phyloP scores from a whole-genome alignment of 192 early-diverging fungal species.

The Thamnidium elegans region DNA sequence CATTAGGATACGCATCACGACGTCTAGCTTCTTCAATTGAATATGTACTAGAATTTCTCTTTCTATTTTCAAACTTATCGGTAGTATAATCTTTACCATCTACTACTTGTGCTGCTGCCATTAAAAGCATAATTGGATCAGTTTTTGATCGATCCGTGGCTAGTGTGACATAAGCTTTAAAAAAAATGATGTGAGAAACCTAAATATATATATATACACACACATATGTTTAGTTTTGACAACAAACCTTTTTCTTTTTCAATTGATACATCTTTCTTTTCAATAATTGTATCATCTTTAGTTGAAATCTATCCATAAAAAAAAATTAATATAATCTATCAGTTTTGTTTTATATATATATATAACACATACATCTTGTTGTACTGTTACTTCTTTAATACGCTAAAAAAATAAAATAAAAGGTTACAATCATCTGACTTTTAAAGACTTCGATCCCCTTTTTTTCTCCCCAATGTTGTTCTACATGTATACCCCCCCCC shows the following conservation, averaged over 20 bases:
- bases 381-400: background rate
- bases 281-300: background rate
- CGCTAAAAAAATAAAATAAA: background rate
- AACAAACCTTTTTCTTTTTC: slow-evolving; percentile 8
- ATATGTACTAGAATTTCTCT: background rate
- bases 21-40: background rate
- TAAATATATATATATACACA: background rate
- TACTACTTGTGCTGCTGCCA: slow-evolving; percentile 28
- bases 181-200: slow-evolving; percentile 11
- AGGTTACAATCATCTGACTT: slow-evolving; percentile 10
- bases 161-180: slow-evolving; percentile 1
- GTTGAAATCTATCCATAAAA: background rate
- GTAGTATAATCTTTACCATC: slow-evolving; percentile 13
- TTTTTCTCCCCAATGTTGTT: background rate
- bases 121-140: slow-evolving; percentile 31
- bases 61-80: slow-evolving; percentile 10
- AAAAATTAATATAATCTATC: background rate
- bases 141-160: slow-evolving; percentile 13
- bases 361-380: background rate
- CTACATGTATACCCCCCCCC: too few relatives aligned
- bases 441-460: slow-evolving; percentile 6
- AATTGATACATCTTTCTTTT: background rate
- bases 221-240: background rate
- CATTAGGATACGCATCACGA: slow-evolving; percentile 13
- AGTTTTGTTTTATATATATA: background rate